Evolutionary conservation across 805 yeast genomes (phyloP), one percentile per base, ranked within the genome.

Genomic region (Candida sakaeoensis): DNA sequence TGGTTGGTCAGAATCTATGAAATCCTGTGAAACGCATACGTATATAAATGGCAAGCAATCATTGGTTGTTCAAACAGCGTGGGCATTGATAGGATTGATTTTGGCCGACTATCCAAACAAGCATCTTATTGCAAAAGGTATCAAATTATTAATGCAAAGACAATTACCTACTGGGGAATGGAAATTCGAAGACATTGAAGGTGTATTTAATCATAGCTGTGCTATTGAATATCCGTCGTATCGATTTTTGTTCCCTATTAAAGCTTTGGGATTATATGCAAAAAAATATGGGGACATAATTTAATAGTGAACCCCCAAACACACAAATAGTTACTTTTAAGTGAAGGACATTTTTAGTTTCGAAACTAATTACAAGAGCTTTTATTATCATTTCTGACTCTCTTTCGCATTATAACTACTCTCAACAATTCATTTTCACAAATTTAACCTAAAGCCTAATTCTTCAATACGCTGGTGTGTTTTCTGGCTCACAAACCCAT

Each of bases 1-100:
- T 17, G 99, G 99, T 1, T 93, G 99, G 99, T 86, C 95, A 41
- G 99, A 93, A 61, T 76, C 86, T 7, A 88, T 91, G 86, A 82
- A 91, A 56, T 79, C 95, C 3, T 80, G 91, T 52, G 98, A 91
- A 56, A 74, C 90, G 0, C 79, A 75, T 44, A 70, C 82, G 0
- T 91, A 89, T 58, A 85, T 90, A 2, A 79, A 80, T 33, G 75
- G 79, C 10, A 65, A 66, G 2, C 69, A 68, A 17, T 79, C 95
- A 1, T 70, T 82, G 37, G 82, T 82, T 0, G 96, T 91, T 1
- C 97, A 90, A 57, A 89, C 98, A 0, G 75, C 96, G 0, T 93
- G 99, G 99, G 95, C 84, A 0, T 50, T 85, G 5, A 84, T 93
- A 47, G 95, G 91, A 0, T 68, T 93, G 37, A 49, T 93, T 17